phyloP scores from a whole-genome alignment of 306 rosid genomes.

The Prunus fruticosa region DNA sequence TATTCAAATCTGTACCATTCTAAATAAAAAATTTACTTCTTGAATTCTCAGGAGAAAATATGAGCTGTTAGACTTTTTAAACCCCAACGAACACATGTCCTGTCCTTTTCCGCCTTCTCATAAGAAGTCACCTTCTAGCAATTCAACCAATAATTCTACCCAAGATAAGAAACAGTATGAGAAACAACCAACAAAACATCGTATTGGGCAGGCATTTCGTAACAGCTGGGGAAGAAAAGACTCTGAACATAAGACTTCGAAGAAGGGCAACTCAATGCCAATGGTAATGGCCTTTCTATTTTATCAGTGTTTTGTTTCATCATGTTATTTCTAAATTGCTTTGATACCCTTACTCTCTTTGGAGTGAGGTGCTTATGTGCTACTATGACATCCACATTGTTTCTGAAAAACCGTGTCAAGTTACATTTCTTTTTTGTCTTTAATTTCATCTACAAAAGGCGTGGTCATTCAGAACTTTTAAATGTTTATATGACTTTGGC shows the following conservation, averaged over 20 bases:
- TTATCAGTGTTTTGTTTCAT: conserved; percentile 6
- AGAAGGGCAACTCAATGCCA: conserved; percentile 55
- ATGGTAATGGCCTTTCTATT: conserved; percentile 45
- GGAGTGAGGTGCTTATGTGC: background rate
- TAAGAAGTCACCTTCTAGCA: conserved; percentile 34
- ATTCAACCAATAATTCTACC: conserved; percentile 19
- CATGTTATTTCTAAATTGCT: background rate
- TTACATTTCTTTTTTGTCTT: background rate
- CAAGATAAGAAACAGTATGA: conserved; percentile 52
- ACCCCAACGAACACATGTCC: conserved; percentile 22
- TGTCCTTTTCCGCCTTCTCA: conserved; percentile 44
- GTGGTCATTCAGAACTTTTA: too few relatives aligned
- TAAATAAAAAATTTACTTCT: conserved; percentile 21
- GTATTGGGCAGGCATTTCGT: conserved; percentile 69
- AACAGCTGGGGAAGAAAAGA: conserved; percentile 81
- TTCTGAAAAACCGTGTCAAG: background rate
- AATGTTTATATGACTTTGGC: too few relatives aligned
- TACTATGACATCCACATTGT: background rate
- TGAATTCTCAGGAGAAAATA: conserved; percentile 74
- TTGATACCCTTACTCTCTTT: background rate
- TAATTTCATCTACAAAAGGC: background rate
- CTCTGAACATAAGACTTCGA: conserved; percentile 47
- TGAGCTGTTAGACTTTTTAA: conserved; percentile 53
- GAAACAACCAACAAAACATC: conserved; percentile 45
- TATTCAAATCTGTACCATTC: conserved; percentile 4